A percentile compares a stretch with the other conserved stretches of the same genome.
These are phyloP conservation scores for Malassezia caprae DNA, from an alignment of 1,284 basidiomycete genomes.

Conservation along the genomic window DNA sequence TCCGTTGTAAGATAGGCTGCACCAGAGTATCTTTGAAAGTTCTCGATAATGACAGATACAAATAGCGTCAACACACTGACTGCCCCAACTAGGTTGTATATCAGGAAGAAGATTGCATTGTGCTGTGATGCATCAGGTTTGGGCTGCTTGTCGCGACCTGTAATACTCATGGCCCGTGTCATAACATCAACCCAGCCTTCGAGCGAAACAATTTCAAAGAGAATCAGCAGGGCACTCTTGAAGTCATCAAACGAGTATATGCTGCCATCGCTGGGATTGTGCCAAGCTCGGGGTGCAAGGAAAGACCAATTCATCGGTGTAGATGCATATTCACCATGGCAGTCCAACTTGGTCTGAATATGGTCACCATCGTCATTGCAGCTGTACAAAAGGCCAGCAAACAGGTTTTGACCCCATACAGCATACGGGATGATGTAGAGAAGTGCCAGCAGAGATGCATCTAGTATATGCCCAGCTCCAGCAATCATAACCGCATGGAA, in stretches of 20 bases:
- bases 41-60: conserved; percentile 81
- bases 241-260: conserved; percentile 87
- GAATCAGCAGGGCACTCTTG: conserved; percentile 70
- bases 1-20: conserved; percentile 62
- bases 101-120: conserved; percentile 78
- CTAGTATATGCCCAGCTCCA: conserved; percentile 73
- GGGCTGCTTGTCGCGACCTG: conserved; percentile 51
- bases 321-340: conserved; percentile 64
- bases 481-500: conserved; percentile 86
- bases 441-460: conserved; percentile 82
- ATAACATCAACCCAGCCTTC: conserved; percentile 93
- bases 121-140: conserved; percentile 37
- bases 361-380: conserved; percentile 63
- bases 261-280: conserved; percentile 71
- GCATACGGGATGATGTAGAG: conserved; percentile 92
- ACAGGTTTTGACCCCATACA: conserved; percentile 92
- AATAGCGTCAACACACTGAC: conserved; percentile 57
- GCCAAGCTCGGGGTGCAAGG: conserved; percentile 75
- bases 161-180: conserved; percentile 69
- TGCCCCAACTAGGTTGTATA: conserved; percentile 84
- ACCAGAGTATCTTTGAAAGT: conserved; percentile 75
- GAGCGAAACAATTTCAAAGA: conserved; percentile 91
- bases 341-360: conserved; percentile 58
- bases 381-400: conserved; percentile 68
- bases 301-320: conserved; percentile 56